A percentile compares a stretch with the other conserved stretches of the same genome.
phyloP scores from a whole-genome alignment of 139 green algal species.

The Astrephomene gubernaculifera region DNA sequence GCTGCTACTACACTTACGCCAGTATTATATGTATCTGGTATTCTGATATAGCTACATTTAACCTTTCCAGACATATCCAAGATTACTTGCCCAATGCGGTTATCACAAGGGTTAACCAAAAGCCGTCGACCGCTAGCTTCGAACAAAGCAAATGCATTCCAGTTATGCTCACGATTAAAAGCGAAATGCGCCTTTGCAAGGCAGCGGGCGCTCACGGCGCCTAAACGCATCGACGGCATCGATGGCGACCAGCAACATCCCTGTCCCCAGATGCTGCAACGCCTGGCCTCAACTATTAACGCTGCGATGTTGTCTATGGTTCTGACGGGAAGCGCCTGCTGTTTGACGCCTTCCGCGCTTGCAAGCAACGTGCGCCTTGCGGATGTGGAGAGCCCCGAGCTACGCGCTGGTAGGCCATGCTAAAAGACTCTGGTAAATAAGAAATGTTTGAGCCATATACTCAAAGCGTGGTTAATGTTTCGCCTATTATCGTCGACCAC shows the following conservation, averaged over 20 bases:
- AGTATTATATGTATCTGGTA: no score
- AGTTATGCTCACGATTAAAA: no score
- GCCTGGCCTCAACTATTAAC: neutral
- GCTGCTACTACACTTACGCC: no score
- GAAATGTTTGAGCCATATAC: no score
- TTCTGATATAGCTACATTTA: no score
- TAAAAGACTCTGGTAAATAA: neutral
- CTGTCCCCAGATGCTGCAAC: neutral
- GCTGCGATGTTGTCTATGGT: neutral
- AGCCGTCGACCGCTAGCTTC: no score
- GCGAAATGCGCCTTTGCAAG: neutral
- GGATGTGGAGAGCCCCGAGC: slow-evolving; percentile 19
- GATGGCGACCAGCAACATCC: neutral
- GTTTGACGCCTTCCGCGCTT: neutral
- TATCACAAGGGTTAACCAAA: no score
- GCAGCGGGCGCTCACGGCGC: no score
- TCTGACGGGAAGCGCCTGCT: neutral
- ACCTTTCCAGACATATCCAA: no score
- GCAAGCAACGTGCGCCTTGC: slow-evolving; percentile 8
- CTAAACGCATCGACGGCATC: neutral
- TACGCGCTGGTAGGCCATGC: neutral
- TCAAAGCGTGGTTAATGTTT: no score
- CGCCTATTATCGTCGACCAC: neutral
- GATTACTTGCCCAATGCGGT: no score
- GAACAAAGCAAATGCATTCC: no score